These are phyloP conservation scores for Apodospora peruviana DNA, from an alignment of 495 filamentous ascomycete genomes.

Conservation along the genomic window DNA sequence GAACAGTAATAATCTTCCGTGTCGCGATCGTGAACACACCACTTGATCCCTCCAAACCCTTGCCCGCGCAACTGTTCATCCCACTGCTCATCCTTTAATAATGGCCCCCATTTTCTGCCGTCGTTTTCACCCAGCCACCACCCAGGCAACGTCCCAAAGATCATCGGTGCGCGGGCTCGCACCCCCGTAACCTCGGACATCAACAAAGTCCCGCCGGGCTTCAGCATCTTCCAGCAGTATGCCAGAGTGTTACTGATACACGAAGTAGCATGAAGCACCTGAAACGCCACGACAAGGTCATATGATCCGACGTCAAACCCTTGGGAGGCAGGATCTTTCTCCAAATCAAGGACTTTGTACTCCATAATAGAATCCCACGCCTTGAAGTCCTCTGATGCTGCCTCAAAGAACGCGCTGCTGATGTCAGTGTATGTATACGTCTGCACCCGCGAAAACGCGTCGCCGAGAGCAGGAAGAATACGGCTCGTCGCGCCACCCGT, in stretches of 20 bases:
- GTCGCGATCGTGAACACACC: neutral
- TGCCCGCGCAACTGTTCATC: constrained; percentile 21
- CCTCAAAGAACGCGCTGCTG: constrained; percentile 33
- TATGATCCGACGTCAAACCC: constrained; percentile 36
- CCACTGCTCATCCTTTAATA: constrained; percentile 32
- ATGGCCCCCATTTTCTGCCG: constrained; percentile 28
- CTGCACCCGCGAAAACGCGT: neutral
- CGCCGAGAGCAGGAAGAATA: constrained; percentile 2
- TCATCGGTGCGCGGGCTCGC: neutral
- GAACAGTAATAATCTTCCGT: too few relatives aligned
- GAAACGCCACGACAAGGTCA: constrained; percentile 43
- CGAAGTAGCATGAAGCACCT: constrained; percentile 44
- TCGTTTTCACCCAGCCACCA: constrained; percentile 47
- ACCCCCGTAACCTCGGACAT: constrained; percentile 19
- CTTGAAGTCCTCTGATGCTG: constrained; percentile 6
- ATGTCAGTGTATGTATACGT: constrained; percentile 46
- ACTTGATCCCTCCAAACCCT: constrained; percentile 36
- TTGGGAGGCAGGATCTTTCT: constrained; percentile 34
- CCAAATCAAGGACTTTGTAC: constrained; percentile 41
- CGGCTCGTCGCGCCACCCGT: constrained; percentile 32
- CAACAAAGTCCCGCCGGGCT: constrained; percentile 38
- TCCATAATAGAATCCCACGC: constrained; percentile 28
- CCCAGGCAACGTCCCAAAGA: constrained; percentile 31
- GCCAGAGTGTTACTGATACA: constrained; percentile 29
- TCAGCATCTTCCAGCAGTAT: constrained; percentile 41